Conservation (phyloP, 495 filamentous ascomycete genomes). For the Aspergillus nanangensis region DNA sequence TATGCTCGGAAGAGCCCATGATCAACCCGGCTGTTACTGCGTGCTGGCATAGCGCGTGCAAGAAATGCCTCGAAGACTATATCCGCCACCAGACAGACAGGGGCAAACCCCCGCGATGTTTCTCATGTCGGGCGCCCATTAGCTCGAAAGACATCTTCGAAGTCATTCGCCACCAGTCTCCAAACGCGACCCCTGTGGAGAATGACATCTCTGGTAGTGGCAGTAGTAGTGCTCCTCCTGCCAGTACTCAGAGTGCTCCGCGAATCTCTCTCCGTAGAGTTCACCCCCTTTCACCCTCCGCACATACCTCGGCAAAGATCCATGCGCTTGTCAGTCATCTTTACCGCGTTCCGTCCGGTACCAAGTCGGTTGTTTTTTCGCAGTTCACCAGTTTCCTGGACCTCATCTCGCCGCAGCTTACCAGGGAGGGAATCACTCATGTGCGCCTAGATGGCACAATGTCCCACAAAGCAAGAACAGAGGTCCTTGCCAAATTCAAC, state of each 20-base stretch:
- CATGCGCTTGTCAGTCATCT: constrained; percentile 72
- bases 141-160: constrained; percentile 85
- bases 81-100: constrained; percentile 81
- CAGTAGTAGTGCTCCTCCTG: constrained; percentile 26
- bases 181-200: constrained; percentile 21
- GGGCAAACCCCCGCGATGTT: constrained; percentile 71
- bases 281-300: constrained; percentile 59
- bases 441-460: constrained; percentile 90
- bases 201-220: constrained; percentile 29
- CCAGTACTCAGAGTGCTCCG: constrained; percentile 36
- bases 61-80: constrained; percentile 80
- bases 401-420: constrained; percentile 76
- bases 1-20: constrained; percentile 94
- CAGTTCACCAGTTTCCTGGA: constrained; percentile 97
- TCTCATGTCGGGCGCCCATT: constrained; percentile 81
- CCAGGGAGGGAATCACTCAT: constrained; percentile 64
- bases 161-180: constrained; percentile 58
- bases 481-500: constrained; percentile 68
- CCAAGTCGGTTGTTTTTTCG: constrained; percentile 91
- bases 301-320: constrained; percentile 74
- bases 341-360: constrained; percentile 58
- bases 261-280: constrained; percentile 79
- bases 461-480: constrained; percentile 75
- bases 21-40: constrained; percentile 87
- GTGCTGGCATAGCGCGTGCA: constrained; percentile 96